These are phyloP conservation scores for Vigna radiata DNA, from an alignment of 306 rosid species.

Conservation along the genomic window DNA sequence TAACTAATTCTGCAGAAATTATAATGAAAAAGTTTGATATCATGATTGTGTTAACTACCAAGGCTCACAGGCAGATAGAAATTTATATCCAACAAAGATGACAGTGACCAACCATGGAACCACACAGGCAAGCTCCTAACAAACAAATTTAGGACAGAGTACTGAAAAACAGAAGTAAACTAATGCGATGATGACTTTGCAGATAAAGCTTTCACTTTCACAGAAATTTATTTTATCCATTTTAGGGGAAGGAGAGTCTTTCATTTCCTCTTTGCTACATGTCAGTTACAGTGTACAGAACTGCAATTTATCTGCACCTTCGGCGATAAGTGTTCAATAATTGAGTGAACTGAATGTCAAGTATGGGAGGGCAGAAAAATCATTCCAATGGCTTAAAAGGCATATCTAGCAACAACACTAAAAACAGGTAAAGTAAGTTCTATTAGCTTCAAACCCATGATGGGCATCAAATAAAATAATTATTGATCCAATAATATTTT, in stretches of 20 bases:
- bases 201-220: neutral
- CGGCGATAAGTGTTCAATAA: constrained; percentile 12
- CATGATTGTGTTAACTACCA: constrained; percentile 2
- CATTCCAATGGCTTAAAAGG: constrained; percentile 18
- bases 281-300: neutral
- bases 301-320: neutral
- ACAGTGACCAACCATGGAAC: constrained; percentile 3
- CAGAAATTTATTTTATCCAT: neutral
- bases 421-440: neutral
- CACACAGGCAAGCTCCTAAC: neutral
- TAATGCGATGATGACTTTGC: neutral
- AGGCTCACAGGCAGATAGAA: neutral
- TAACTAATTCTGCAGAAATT: constrained; percentile 11
- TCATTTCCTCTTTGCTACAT: neutral
- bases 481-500: constrained; percentile 2
- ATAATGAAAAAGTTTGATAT: neutral
- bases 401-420: neutral
- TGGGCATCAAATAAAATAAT: constrained; percentile 2
- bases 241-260: neutral
- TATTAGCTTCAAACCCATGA: constrained; percentile 2
- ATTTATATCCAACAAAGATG: constrained; percentile 21
- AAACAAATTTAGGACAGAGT: constrained; percentile 6
- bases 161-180: neutral
- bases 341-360: neutral
- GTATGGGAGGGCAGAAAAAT: neutral